phyloP scores from a whole-genome alignment of 768 basidiomycete species.

The Chalciporus pseudorubinellus region DNA sequence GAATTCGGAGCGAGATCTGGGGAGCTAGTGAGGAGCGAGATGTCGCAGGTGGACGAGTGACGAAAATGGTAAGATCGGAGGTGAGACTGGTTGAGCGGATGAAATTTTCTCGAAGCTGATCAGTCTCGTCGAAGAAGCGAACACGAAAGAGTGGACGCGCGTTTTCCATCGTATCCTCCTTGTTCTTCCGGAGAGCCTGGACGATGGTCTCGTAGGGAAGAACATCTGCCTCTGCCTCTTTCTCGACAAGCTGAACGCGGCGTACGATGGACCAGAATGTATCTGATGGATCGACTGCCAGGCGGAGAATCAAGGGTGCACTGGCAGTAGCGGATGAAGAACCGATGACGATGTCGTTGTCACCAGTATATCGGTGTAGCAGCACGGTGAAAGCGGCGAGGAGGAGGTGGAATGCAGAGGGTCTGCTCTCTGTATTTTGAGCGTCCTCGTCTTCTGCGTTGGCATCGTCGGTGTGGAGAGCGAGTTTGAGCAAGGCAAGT shows the following conservation, averaged over 20 bases:
- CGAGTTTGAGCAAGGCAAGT: slow-evolving; percentile 78
- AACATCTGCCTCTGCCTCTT: slow-evolving; percentile 76
- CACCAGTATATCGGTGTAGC: slow-evolving; percentile 92
- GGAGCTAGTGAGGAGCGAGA: slow-evolving; percentile 72
- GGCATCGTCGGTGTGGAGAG: slow-evolving; percentile 62
- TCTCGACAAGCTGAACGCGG: slow-evolving; percentile 80
- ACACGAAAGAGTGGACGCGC: slow-evolving; percentile 79
- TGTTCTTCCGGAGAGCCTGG: slow-evolving; percentile 62
- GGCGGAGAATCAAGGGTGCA: slow-evolving; percentile 79
- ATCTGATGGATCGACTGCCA: slow-evolving; percentile 80
- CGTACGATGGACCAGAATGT: slow-evolving; percentile 87
- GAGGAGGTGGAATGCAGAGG: slow-evolving; percentile 89
- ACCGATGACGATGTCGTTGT: slow-evolving; percentile 89
- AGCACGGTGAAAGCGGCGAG: slow-evolving; percentile 90
- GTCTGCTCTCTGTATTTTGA: slow-evolving; percentile 37
- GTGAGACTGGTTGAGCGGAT: slow-evolving; percentile 78
- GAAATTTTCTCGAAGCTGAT: slow-evolving; percentile 67
- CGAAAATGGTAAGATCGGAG: slow-evolving; percentile 91
- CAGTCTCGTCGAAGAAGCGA: slow-evolving; percentile 94
- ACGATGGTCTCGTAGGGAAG: slow-evolving; percentile 80
- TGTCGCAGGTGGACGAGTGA: slow-evolving; percentile 68
- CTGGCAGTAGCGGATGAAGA: slow-evolving; percentile 75
- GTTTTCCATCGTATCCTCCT: slow-evolving; percentile 53
- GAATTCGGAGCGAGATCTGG: slow-evolving; percentile 71
- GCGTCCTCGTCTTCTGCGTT: slow-evolving; percentile 50